Evolutionary conservation across 179 eudicot species (phyloP).

Genomic region (Silene coronaria): DNA sequence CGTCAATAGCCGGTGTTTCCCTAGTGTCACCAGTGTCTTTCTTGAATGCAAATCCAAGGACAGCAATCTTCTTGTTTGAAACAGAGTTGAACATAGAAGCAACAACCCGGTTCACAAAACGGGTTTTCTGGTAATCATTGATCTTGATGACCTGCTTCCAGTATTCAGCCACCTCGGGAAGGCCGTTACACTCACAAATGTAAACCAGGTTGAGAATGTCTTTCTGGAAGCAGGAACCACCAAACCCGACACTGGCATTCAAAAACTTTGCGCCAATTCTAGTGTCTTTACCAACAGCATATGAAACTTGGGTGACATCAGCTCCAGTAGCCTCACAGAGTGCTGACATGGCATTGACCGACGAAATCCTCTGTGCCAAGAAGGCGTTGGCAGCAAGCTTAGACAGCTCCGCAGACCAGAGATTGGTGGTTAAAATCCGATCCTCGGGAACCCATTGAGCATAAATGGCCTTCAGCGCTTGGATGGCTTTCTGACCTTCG

Average conservation of each 20-base stretch:
- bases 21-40: slow-evolving; percentile 74
- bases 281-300: slow-evolving; percentile 63
- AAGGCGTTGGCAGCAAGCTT: slow-evolving; percentile 81
- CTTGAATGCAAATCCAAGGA: slow-evolving; percentile 71
- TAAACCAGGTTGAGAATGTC: slow-evolving; percentile 68
- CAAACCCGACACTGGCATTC: slow-evolving; percentile 73
- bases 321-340: slow-evolving; percentile 79
- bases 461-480: slow-evolving; percentile 54
- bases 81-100: slow-evolving; percentile 71
- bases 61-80: slow-evolving; percentile 55
- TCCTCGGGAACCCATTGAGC: slow-evolving; percentile 76
- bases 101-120: slow-evolving; percentile 66
- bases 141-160: slow-evolving; percentile 78
- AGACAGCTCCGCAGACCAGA: slow-evolving; percentile 86
- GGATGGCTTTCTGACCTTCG: slow-evolving; percentile 54
- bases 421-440: slow-evolving; percentile 54
- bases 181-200: slow-evolving; percentile 74
- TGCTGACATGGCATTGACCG: slow-evolving; percentile 80
- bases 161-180: slow-evolving; percentile 68
- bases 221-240: slow-evolving; percentile 75
- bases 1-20: slow-evolving; percentile 76
- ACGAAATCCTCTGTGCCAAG: slow-evolving; percentile 74
- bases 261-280: slow-evolving; percentile 65
- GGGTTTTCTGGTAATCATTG: slow-evolving; percentile 62
- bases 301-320: slow-evolving; percentile 52